Conservation (phyloP, 2,329 filamentous ascomycete species). For the Rugonectria rugulosa region DNA sequence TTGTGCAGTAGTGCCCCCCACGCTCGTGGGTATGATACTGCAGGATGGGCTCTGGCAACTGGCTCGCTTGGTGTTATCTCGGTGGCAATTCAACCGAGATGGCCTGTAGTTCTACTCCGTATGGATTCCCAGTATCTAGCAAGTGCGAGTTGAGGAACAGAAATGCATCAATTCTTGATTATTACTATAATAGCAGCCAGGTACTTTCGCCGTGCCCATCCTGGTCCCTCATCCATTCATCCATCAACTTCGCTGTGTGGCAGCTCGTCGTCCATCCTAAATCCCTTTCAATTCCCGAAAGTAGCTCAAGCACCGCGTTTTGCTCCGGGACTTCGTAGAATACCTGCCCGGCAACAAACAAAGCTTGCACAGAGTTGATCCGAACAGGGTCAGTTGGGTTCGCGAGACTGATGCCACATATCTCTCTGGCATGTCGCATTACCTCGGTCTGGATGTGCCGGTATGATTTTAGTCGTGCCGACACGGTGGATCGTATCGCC, state of each 20-base stretch:
- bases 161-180: no score
- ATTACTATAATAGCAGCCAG: no score
- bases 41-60: conserved; percentile 5
- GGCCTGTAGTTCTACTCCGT: neutral
- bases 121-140: no score
- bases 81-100: conserved; percentile 1
- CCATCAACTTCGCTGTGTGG: conserved; percentile 27
- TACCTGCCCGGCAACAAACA: conserved; percentile 35
- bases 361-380: conserved; percentile 30
- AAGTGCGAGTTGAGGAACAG: no score
- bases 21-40: neutral
- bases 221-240: conserved; percentile 26
- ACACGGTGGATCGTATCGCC: conserved; percentile 33
- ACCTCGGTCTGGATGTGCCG: conserved; percentile 26
- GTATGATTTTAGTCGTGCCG: conserved; percentile 30
- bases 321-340: conserved; percentile 60
- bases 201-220: neutral
- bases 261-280: conserved; percentile 65
- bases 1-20: neutral
- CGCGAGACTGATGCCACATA: conserved; percentile 32
- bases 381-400: conserved; percentile 28
- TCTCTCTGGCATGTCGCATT: conserved; percentile 26
- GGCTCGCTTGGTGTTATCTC: neutral
- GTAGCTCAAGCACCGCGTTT: conserved; percentile 59
- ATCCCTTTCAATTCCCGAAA: conserved; percentile 68